Evolutionary conservation across 208 protist species (phyloP).

Genomic region (Trypanosoma vivax): DNA sequence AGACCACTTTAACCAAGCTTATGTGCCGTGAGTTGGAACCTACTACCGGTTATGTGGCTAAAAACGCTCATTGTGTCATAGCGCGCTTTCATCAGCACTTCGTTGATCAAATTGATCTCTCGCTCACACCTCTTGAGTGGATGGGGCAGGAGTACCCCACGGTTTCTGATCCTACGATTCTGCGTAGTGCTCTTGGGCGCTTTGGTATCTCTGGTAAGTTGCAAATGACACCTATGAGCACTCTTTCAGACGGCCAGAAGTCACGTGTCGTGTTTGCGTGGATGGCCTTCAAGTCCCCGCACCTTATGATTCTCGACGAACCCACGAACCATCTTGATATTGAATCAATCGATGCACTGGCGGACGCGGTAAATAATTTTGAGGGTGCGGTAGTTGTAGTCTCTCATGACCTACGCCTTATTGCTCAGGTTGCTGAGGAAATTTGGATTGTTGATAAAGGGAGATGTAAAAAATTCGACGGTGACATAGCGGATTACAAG

Average conservation of each 20-base stretch:
- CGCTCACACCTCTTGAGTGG: slow-evolving; percentile 92
- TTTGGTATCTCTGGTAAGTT: slow-evolving; percentile 90
- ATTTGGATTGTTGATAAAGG: slow-evolving; percentile 96
- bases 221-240: slow-evolving; percentile 90
- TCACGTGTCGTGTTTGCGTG: slow-evolving; percentile 94
- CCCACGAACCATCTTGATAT: slow-evolving; percentile 98
- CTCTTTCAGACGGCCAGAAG: slow-evolving; percentile 96
- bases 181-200: slow-evolving; percentile 90
- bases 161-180: slow-evolving; percentile 74
- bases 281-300: slow-evolving; percentile 89
- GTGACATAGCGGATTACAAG: slow-evolving; percentile 91
- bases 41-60: slow-evolving; percentile 83
- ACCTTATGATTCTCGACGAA: slow-evolving; percentile 97
- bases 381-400: slow-evolving; percentile 95
- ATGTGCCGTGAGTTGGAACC: slow-evolving; percentile 91
- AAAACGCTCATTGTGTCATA: slow-evolving; percentile 91
- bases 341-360: slow-evolving; percentile 94
- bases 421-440: slow-evolving; percentile 91
- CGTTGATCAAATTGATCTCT: slow-evolving; percentile 92
- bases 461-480: slow-evolving; percentile 74
- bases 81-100: slow-evolving; percentile 96
- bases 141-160: slow-evolving; percentile 91
- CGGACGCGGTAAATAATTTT: slow-evolving; percentile 89
- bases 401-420: slow-evolving; percentile 95
- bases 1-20: slow-evolving; percentile 95